These are phyloP conservation scores for Starmera dryadoides DNA, from an alignment of 805 yeast species.

Conservation along the genomic window DNA sequence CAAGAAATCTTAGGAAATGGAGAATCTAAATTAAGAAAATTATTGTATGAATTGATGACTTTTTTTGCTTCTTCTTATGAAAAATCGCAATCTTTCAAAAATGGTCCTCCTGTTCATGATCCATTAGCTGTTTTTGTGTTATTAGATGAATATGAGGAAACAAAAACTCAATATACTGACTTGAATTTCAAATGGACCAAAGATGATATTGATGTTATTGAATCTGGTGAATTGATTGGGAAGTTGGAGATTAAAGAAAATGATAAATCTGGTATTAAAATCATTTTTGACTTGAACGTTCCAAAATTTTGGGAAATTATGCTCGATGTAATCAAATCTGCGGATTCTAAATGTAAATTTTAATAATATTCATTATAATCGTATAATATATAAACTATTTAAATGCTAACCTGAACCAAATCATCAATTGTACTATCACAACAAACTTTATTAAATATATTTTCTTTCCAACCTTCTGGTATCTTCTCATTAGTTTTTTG, in stretches of 20 bases:
- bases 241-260: conserved; percentile 7
- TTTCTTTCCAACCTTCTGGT: not conserved
- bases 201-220: conserved; percentile 8
- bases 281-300: conserved; percentile 33
- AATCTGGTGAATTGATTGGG: conserved; percentile 23
- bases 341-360: conserved; percentile 18
- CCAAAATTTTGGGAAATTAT: conserved; percentile 40
- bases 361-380: too few species aligned
- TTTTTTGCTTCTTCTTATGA: conserved; percentile 41
- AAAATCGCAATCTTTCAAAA: conserved; percentile 31
- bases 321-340: conserved; percentile 27
- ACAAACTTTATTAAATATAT: not conserved
- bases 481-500: not conserved
- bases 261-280: conserved; percentile 27
- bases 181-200: conserved; percentile 10
- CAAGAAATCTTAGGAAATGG: conserved; percentile 29
- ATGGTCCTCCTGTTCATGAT: conserved; percentile 78
- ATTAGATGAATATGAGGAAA: conserved; percentile 26
- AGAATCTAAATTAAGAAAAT: conserved; percentile 39
- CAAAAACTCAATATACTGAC: conserved; percentile 5
- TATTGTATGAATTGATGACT: conserved; percentile 46
- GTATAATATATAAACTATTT: too few species aligned
- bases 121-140: conserved; percentile 64
- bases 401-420: not conserved
- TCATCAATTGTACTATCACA: not conserved